Conservation (phyloP, 2,329 filamentous ascomycete species). For the Rhynchosporium agropyri region DNA sequence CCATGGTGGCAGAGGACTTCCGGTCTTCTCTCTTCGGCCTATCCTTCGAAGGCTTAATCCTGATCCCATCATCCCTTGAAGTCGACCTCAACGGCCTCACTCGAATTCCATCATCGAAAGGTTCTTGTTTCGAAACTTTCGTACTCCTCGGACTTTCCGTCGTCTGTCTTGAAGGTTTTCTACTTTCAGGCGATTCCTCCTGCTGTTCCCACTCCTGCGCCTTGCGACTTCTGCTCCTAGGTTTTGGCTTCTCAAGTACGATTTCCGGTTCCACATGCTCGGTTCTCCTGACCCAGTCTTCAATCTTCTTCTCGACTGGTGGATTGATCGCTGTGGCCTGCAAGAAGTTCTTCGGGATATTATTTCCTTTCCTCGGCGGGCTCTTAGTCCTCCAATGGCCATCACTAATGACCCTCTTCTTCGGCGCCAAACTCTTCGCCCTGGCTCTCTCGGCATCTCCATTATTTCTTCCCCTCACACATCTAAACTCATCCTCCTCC, state of each 20-base stretch:
- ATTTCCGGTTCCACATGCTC: constrained; percentile 19
- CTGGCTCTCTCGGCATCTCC: constrained; percentile 28
- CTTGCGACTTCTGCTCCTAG: constrained; percentile 13
- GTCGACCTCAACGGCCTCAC: constrained; percentile 42
- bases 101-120: constrained; percentile 47
- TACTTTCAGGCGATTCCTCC: constrained; percentile 9
- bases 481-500: constrained; percentile 5
- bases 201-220: constrained; percentile 17
- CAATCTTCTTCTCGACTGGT: constrained; percentile 60
- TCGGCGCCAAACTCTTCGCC: constrained; percentile 54
- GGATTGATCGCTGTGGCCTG: constrained; percentile 57
- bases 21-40: constrained; percentile 34
- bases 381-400: constrained; percentile 75
- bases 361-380: constrained; percentile 47
- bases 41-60: constrained; percentile 35
- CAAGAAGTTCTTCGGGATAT: constrained; percentile 61
- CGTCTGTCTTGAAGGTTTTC: constrained; percentile 11
- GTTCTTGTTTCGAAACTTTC: constrained; percentile 29
- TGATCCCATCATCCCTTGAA: constrained; percentile 30
- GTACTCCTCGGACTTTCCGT: constrained; percentile 17
- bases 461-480: constrained; percentile 2
- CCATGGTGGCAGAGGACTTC: constrained; percentile 34
- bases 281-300: constrained; percentile 56
- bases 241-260: constrained; percentile 20
- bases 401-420: constrained; percentile 92